Percentiles rank a stretch among this genome's conserved stretches.
Conservation (phyloP, 805 yeast genomes). For the Lipomyces chichibuensis region DNA sequence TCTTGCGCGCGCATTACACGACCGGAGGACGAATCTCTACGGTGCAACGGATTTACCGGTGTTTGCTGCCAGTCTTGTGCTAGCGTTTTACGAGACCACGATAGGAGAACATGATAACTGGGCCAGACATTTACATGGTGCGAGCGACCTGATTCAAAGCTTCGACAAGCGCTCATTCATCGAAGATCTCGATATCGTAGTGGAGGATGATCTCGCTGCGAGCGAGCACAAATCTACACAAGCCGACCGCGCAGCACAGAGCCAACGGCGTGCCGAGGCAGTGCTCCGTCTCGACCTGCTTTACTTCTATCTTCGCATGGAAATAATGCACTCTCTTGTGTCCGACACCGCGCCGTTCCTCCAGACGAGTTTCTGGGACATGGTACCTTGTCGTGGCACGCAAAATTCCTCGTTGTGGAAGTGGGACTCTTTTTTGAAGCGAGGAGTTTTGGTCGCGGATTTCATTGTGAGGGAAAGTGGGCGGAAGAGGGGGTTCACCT, state of each 20-base stretch:
- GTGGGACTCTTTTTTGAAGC: constrained; percentile 10
- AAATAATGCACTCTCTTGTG: constrained; percentile 20
- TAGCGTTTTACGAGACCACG: constrained; percentile 23
- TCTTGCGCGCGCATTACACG: constrained; percentile 15
- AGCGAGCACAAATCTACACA: constrained; percentile 6
- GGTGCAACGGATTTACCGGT: constrained; percentile 10
- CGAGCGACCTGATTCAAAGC: constrained; percentile 14
- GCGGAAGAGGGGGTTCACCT: constrained; percentile 16
- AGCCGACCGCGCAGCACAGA: constrained; percentile 6
- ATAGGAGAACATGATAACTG: constrained; percentile 29
- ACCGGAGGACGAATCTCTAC: background rate
- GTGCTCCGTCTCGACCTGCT: constrained; percentile 17
- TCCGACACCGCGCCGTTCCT: constrained; percentile 18
- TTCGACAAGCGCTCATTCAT: constrained; percentile 13
- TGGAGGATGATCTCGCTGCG: background rate
- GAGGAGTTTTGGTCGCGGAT: constrained; percentile 11
- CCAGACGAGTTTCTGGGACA: constrained; percentile 10
- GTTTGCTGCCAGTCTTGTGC: constrained; percentile 25
- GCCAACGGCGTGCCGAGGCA: constrained; percentile 20
- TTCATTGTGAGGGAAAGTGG: constrained; percentile 19
- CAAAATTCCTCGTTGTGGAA: constrained; percentile 4
- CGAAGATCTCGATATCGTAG: constrained; percentile 6
- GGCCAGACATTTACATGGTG: constrained; percentile 28
- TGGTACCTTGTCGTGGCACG: constrained; percentile 12
- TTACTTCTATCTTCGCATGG: constrained; percentile 21